phyloP scores from a whole-genome alignment of 306 rosid genomes.

The Pyrus bretschneideri region DNA sequence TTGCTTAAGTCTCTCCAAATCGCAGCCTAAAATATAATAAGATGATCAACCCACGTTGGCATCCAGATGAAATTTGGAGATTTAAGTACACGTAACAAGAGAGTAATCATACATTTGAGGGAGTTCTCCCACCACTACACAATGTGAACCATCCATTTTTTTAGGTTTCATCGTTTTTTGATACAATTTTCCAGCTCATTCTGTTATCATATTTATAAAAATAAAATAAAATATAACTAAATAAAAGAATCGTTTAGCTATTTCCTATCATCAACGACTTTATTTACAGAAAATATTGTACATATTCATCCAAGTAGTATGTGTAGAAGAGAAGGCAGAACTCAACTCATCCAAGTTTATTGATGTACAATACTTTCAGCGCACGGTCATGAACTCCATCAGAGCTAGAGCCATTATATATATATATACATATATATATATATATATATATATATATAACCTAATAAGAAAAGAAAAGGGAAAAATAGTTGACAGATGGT shows the following conservation, averaged over 20 bases:
- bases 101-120: neutral
- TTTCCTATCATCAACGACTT: neutral
- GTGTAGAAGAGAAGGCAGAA: neutral
- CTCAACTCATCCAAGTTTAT: neutral
- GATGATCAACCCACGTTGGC: no score
- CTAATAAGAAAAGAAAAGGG: neutral
- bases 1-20: no score
- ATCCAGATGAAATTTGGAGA: neutral
- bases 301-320: neutral
- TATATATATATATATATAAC: no score
- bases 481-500: neutral
- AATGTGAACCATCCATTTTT: neutral
- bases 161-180: no score
- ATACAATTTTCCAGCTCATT: neutral
- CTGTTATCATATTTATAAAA: neutral
- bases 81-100: neutral
- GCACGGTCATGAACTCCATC: neutral
- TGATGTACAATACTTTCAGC: slow-evolving; percentile 2
- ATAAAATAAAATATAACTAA: no score
- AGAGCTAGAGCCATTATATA: neutral
- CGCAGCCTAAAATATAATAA: no score
- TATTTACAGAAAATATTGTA: neutral
- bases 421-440: neutral
- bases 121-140: neutral
- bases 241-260: no score